Evolutionary conservation across 441 rosid genomes (phyloP), one percentile per base, ranked within the genome.

Genomic region (Gossypium schwendimanii): DNA sequence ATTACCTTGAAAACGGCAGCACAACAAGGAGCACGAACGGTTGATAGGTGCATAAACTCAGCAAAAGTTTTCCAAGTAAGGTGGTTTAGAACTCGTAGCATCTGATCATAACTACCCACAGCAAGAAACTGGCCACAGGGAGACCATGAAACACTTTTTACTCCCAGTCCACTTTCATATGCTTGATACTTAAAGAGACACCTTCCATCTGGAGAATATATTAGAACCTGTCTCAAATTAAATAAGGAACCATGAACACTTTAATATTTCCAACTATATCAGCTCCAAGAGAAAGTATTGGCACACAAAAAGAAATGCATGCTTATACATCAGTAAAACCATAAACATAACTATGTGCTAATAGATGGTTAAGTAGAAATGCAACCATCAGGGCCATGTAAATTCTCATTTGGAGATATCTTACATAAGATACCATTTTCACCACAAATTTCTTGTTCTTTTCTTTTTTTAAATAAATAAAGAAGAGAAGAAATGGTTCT

Each of bases 61-160:
- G 98, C 98, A 76, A 95, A 95, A n/a, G 95, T 91, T 84, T 91
- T 95, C 99, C 98, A 91, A 6, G 97, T 91, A 54, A 95, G 84
- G 84, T 95, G 98, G 82, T 87, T 89, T 59, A 93, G 82, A 76
- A 92, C 87, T 47, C 99, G 89, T 76, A 95, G 75, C 93, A 93
- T 92, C 82, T 94, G 98, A 77, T 94, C 98, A 71, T 89, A 94
- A 83, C 98, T 94, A 71, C 98, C 98, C 45, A 93, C 86, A 0
- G 97, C 99, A 80, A 93, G 87, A 88, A 85, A 95, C 82, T 91
- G 96, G 57, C 98, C 97, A 82, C 93, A 95, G 11, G 99, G 96
- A 73, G 99, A 95, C 97, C 99, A 95, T 17, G 93, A 88, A 73
- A 93, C 89, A 70, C 84, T 85, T 73, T 95, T 95, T 20, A 95